Percentiles rank a stretch among this genome's conserved stretches.
phyloP scores from a whole-genome alignment of 768 basidiomycete species.

The Naganishia vishniacii region DNA sequence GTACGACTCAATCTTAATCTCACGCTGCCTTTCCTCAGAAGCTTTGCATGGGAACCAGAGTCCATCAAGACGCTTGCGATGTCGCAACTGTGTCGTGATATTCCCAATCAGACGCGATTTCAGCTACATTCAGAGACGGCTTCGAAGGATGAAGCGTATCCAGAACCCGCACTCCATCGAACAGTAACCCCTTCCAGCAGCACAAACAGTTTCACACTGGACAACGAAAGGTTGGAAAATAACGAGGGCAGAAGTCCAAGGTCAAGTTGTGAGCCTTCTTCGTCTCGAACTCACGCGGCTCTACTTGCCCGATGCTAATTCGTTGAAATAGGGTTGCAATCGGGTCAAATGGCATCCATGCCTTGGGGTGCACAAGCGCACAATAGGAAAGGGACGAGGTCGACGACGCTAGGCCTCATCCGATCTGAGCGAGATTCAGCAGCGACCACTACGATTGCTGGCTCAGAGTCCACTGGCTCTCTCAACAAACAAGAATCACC shows the following conservation, averaged over 20 bases:
- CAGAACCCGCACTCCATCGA: too few species aligned
- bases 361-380: constrained; percentile 17
- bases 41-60: too few species aligned
- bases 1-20: too few species aligned
- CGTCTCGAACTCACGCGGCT: neutral
- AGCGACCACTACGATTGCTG: neutral
- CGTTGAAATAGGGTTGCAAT: neutral
- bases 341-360: neutral
- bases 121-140: too few species aligned
- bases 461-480: neutral
- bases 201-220: neutral
- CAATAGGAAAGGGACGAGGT: neutral
- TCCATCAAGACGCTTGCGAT: too few species aligned
- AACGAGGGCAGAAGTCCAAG: neutral
- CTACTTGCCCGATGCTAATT: neutral
- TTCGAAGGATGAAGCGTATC: too few species aligned
- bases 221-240: neutral
- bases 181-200: neutral
- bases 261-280: neutral
- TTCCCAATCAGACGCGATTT: too few species aligned
- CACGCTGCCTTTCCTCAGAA: too few species aligned
- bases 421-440: neutral
- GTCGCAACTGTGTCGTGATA: too few species aligned
- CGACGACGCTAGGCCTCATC: neutral
- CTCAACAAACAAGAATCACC: neutral